phyloP scores from a whole-genome alignment of 306 rosid genomes.

The Amphicarpaea edgeworthii region DNA sequence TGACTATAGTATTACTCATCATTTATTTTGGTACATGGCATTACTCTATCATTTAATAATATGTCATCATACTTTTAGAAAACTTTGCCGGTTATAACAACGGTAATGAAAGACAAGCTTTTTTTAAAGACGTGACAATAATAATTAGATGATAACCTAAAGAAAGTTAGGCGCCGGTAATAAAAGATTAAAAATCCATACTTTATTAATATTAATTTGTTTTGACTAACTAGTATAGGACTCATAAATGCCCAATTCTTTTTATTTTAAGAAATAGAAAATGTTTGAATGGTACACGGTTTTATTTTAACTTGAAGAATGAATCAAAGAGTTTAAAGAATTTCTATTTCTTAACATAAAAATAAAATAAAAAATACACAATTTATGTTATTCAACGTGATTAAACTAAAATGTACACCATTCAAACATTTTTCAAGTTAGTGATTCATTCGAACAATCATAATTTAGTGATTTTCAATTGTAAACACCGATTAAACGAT shows the following conservation, averaged over 20 bases:
- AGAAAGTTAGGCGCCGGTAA: not conserved
- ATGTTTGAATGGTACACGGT: constrained; percentile 16
- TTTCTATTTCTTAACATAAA: no score
- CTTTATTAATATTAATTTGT: not conserved
- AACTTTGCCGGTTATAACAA: not conserved
- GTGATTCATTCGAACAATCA: no score
- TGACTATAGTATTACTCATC: not conserved
- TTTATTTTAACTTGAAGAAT: no score
- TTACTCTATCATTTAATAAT: not conserved
- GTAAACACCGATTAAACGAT: no score
- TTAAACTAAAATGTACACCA: no score
- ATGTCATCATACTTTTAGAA: not conserved
- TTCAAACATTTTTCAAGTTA: no score
- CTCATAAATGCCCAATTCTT: constrained; percentile 33
- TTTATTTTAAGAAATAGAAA: constrained; percentile 18
- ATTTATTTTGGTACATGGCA: not conserved
- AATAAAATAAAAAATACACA: no score
- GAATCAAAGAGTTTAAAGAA: no score
- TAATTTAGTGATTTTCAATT: no score
- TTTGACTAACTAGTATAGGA: not conserved
- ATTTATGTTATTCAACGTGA: no score
- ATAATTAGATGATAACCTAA: not conserved
- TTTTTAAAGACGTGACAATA: not conserved
- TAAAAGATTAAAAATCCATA: not conserved
- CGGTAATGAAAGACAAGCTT: not conserved